Conservation (phyloP, 495 filamentous ascomycete genomes). For the Xylaria venustula region DNA sequence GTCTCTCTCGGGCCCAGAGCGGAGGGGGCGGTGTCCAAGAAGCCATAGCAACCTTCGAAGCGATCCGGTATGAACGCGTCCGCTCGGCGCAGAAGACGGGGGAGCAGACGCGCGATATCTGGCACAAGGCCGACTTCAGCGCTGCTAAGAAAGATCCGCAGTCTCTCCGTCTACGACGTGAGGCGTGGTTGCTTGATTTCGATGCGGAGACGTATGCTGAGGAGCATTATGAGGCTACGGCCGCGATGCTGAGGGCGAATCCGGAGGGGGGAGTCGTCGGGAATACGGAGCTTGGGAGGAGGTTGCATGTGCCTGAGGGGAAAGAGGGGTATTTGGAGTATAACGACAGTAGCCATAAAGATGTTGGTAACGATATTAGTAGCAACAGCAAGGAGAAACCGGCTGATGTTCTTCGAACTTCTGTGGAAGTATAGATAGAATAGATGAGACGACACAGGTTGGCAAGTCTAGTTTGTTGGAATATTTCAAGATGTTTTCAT, state of each 20-base stretch:
- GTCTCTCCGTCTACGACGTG: constrained; percentile 52
- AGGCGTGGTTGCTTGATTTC: constrained; percentile 60
- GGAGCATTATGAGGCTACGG: constrained; percentile 23
- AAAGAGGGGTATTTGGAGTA: constrained; percentile 24
- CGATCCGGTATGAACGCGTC: constrained; percentile 53
- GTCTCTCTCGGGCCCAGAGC: constrained; percentile 35
- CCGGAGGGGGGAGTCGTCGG: constrained; percentile 15
- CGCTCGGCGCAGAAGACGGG: constrained; percentile 58
- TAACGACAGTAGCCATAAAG: no score
- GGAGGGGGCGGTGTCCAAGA: constrained; percentile 33
- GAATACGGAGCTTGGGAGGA: constrained; percentile 14
- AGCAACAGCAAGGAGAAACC: background rate
- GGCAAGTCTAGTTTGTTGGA: background rate
- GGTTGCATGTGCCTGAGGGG: constrained; percentile 24
- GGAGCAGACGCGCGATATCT: constrained; percentile 56
- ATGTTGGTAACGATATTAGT: no score
- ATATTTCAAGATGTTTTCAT: background rate
- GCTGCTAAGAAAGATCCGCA: constrained; percentile 59
- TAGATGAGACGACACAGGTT: no score
- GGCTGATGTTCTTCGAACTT: background rate
- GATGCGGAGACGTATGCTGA: constrained; percentile 60
- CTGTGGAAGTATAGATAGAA: background rate
- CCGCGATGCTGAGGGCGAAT: constrained; percentile 10
- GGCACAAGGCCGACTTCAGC: constrained; percentile 61
- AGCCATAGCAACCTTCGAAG: constrained; percentile 47